A percentile compares a stretch with the other conserved stretches of the same genome.
Conservation (phyloP, 352 stramenopile species). For the Phytophthora ramorum region DNA sequence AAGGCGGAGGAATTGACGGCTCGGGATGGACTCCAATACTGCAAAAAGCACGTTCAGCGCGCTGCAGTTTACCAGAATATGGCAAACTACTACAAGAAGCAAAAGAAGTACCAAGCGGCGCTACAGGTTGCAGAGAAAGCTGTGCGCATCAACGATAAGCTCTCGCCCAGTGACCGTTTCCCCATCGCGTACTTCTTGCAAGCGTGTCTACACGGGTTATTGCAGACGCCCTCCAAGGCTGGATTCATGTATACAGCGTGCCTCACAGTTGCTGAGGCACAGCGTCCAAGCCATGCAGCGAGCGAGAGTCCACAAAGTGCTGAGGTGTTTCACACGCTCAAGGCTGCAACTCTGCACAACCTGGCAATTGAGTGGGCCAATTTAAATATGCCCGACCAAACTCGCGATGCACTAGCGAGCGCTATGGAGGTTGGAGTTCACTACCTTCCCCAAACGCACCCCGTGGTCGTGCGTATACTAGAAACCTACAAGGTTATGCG, state of each 20-base stretch:
- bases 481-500: constrained; percentile 79
- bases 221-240: constrained; percentile 65
- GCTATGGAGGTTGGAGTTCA: constrained; percentile 73
- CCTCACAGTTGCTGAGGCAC: constrained; percentile 44
- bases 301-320: constrained; percentile 26
- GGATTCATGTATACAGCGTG: constrained; percentile 73
- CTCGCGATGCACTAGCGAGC: constrained; percentile 56
- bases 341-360: constrained; percentile 71
- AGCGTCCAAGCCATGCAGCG: constrained; percentile 26
- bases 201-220: constrained; percentile 63
- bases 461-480: constrained; percentile 58
- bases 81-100: constrained; percentile 79
- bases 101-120: constrained; percentile 75
- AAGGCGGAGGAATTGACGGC: constrained; percentile 71
- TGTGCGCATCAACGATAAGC: constrained; percentile 67
- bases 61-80: constrained; percentile 69
- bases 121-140: constrained; percentile 68
- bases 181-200: constrained; percentile 70
- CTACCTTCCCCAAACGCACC: constrained; percentile 56
- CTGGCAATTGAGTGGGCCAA: constrained; percentile 79
- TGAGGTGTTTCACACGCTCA: constrained; percentile 60
- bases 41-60: constrained; percentile 66
- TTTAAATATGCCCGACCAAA: constrained; percentile 66
- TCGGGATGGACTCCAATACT: constrained; percentile 67
- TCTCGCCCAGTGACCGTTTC: constrained; percentile 55